phyloP scores from a whole-genome alignment of 345 rosid genomes.

The Citrus hindsii region DNA sequence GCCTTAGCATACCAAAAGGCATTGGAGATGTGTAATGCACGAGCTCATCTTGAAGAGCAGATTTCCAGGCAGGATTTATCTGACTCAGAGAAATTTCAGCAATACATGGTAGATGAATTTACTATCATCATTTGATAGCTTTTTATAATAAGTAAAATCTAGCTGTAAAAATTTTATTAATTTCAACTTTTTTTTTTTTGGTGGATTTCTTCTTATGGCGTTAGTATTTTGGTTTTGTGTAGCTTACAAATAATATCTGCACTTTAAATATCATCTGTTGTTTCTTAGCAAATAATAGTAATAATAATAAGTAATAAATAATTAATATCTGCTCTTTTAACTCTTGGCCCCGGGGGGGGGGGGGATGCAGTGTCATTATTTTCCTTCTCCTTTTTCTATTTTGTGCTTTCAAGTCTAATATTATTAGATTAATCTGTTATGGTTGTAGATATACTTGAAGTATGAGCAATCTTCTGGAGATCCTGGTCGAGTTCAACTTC shows the following conservation, averaged over 20 bases:
- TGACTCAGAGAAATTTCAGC: constrained; percentile 65
- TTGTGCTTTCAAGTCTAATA: background rate
- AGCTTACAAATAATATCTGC: background rate
- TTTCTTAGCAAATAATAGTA: too few species aligned
- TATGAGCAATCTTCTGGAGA: constrained; percentile 79
- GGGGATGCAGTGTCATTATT: too few species aligned
- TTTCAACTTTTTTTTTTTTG: background rate
- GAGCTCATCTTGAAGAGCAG: constrained; percentile 66
- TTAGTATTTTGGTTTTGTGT: background rate
- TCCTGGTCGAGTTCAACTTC: constrained; percentile 80
- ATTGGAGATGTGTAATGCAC: constrained; percentile 57
- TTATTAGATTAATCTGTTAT: background rate
- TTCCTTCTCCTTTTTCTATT: too few species aligned
- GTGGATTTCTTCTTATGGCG: constrained; percentile 11
- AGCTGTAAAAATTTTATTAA: background rate
- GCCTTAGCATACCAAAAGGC: constrained; percentile 75
- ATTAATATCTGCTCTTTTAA: background rate
- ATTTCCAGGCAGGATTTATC: constrained; percentile 53
- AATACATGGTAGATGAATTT: constrained; percentile 52
- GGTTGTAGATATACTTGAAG: constrained; percentile 70
- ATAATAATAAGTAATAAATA: background rate
- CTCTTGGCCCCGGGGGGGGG: too few species aligned
- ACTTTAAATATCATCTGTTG: background rate
- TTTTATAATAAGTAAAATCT: background rate
- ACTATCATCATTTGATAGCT: background rate